Conservation (phyloP, 129 eudicot species). For the Daucus carota region DNA sequence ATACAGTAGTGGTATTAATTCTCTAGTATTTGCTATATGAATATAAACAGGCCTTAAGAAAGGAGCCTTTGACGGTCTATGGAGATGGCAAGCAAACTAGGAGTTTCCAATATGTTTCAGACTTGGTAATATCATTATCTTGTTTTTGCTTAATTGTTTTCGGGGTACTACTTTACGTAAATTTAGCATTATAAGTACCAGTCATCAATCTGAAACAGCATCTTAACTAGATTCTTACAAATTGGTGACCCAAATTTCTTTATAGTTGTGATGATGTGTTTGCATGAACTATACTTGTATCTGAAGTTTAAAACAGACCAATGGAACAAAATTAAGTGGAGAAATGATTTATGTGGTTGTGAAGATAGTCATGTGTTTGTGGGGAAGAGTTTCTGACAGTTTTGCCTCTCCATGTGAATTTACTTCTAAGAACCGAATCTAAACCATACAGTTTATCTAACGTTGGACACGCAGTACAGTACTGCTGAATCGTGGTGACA, state of each 20-base stretch:
- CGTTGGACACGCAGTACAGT: not conserved
- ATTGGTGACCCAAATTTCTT: not conserved
- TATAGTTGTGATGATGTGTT: not conserved
- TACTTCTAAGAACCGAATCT: not conserved
- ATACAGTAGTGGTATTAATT: not conserved
- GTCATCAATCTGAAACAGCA: not conserved
- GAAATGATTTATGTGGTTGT: not conserved
- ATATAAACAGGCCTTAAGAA: constrained; percentile 62
- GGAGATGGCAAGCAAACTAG: constrained; percentile 88
- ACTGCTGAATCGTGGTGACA: not conserved
- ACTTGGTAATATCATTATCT: constrained; percentile 36
- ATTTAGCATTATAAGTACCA: not conserved
- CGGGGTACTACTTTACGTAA: not conserved
- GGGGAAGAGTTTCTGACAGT: constrained; percentile 1
- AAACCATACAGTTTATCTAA: not conserved
- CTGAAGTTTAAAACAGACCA: not conserved
- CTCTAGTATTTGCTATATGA: not conserved
- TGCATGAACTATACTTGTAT: not conserved
- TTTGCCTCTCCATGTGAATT: not conserved
- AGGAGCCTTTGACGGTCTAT: constrained; percentile 76
- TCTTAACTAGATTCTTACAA: not conserved
- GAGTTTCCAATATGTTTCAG: constrained; percentile 83
- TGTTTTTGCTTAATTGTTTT: not conserved
- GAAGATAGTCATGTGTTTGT: constrained; percentile 2
- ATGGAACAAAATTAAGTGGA: not conserved